Evolutionary conservation across 306 rosid genomes (phyloP).

Genomic region (Phaseolus lunatus): DNA sequence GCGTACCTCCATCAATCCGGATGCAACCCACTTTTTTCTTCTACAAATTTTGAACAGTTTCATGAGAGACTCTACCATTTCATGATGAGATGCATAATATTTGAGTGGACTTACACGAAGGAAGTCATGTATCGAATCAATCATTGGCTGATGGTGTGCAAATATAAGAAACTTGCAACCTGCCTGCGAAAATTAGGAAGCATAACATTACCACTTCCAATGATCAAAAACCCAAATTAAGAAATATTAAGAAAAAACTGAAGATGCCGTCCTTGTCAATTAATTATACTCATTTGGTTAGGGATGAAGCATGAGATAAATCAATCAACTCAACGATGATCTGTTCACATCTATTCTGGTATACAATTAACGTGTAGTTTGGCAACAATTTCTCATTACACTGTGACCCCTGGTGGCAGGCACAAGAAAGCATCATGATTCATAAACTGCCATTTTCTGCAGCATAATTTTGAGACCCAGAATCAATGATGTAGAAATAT

Average conservation of each 20-base stretch:
- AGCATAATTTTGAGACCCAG: slow-evolving; percentile 32
- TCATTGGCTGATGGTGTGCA: slow-evolving; percentile 94
- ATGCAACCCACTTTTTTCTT: slow-evolving; percentile 92
- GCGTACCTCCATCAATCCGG: slow-evolving; percentile 85
- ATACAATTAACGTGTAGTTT: background rate
- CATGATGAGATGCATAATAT: slow-evolving; percentile 43
- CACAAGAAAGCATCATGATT: slow-evolving; percentile 6
- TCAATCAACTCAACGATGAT: slow-evolving; percentile 23
- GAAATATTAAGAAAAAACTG: slow-evolving; percentile 18
- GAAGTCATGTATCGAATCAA: slow-evolving; percentile 82
- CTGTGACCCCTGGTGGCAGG: slow-evolving; percentile 13
- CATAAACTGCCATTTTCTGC: slow-evolving; percentile 5
- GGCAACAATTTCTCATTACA: slow-evolving; percentile 18
- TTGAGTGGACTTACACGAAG: slow-evolving; percentile 74
- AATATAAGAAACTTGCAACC: slow-evolving; percentile 97
- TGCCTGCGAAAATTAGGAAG: slow-evolving; percentile 65
- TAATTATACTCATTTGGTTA: background rate
- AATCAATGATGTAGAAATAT: slow-evolving; percentile 15
- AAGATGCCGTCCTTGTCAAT: slow-evolving; percentile 12
- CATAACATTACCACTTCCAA: slow-evolving; percentile 31
- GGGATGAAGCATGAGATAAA: slow-evolving; percentile 14
- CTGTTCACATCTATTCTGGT: slow-evolving; percentile 5
- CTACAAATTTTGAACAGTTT: slow-evolving; percentile 62
- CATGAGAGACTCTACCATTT: slow-evolving; percentile 47
- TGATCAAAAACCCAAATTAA: slow-evolving; percentile 27